Base-by-base conservation (phyloP, 2,329 filamentous ascomycete species). In the Curvularia spicifera region DNA sequence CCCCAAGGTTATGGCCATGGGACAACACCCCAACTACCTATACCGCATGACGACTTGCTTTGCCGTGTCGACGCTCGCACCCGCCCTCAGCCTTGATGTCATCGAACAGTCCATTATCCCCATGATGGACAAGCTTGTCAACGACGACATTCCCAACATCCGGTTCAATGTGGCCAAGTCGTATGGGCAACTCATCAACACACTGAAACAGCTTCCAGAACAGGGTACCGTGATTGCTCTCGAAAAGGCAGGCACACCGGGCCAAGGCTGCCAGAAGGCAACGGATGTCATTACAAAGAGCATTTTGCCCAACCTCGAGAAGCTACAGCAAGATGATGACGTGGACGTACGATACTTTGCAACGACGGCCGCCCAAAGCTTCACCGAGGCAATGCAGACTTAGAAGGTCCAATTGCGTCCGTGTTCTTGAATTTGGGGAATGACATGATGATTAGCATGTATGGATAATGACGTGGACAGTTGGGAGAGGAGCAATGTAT, bases 11-110 rank as follows among this genome's bases (percentile, higher is more conserved):
- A 95, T 97, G 85, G 91, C 91, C 37, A 98, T 99, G 95, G 95
- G 95, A 59, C 91, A 92, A 75, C 95, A 99, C 78, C 92, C 94
- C 61, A 99, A 99, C 82, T 99, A 99, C 78, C 89, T 99, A 52
- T 99, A 99, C 85, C 87, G 95, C 77, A 99, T 99, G 95, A 99
- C 95, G 9, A 99, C 95, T n/a, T 98, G 94, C 82, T 99, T 99
- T 78, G 95, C 95, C 62, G 96, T 99, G 67, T 94, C 93, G 70
- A 99, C 94, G 24, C 88, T 99, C 63, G 91, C 95, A 29, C 91
- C 91, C 31, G 96, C 96, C 53, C 91, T 99, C 71, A 96, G 91
- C 76, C 86, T 98, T 69, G 91, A 93, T 58, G 94, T 98, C 59
- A 96, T 99, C 76, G 89, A 91, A 73, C 89, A 90, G 75, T 95